Base-by-base conservation (phyloP, 2,329 filamentous ascomycete species). In the Fusarium nanum region DNA sequence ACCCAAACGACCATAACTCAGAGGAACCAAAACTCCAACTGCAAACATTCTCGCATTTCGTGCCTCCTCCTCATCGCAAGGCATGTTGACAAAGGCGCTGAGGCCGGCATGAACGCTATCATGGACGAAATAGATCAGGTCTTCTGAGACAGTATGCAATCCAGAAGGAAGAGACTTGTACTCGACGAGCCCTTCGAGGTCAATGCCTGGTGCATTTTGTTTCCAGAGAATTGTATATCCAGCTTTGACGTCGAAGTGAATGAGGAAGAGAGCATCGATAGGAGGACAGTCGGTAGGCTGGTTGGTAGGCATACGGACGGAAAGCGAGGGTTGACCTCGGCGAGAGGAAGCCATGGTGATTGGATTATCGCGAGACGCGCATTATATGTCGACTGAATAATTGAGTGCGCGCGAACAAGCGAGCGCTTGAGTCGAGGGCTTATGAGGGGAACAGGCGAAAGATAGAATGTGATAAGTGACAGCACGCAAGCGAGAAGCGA, bases 161-260 rank as follows among this genome's bases (percentile, higher is more conserved):
- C 96, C 96, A 0, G 95, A 98, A 4, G 96, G 96, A 48, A 99
- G 86, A 67, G 93, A 97, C 82, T 98, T 98, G 87, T 94, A 99
- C 81, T 99, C 96, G 76, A 98, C 93, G 25, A 92, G 89, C 58
- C 93, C 93, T 73, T 97, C 93, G 50, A 98, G 87, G 80, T 88
- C 85, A 81, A 95, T 86, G 50, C 88, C 90, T 16, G 89, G 85
- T 2, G 89, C 81, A 14, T 91, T 88, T 71, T 88, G 89, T 80
- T 97, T 93, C 96, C 96, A 98, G 37, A 89, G 89, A 77, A 98
- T 92, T 47, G 93, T 97, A 81, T 91, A 97, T 83, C 94, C 94
- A 76, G 93, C 91, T 80, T 94, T 96, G 82, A 95, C 92, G 81
- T 97, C 94, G 82, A 97, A 97, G 77, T 92, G 89, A 81, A 97